Evolutionary conservation across 1,284 basidiomycete genomes (phyloP).

Genomic region (Meripilus lineatus): DNA sequence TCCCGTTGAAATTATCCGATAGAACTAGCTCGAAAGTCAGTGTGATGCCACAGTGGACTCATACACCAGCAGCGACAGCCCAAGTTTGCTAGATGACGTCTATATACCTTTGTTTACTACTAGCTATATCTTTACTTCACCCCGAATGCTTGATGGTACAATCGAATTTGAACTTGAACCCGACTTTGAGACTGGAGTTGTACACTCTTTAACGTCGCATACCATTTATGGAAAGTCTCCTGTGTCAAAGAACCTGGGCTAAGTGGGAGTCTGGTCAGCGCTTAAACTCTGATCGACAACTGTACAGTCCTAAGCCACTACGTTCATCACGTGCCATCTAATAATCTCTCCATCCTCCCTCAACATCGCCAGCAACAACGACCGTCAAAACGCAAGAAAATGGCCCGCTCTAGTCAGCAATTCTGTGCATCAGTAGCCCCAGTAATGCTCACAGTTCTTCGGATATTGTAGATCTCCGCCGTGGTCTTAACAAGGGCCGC

Average conservation of each 20-base stretch:
- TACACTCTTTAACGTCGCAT: too few relatives aligned
- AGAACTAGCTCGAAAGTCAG: conserved; percentile 38
- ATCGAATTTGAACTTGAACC: too few relatives aligned
- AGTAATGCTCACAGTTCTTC: background rate
- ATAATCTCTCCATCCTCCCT: conserved; percentile 5
- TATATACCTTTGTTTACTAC: background rate
- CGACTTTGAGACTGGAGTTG: too few relatives aligned
- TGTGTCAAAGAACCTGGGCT: too few relatives aligned
- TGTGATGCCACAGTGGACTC: conserved; percentile 12
- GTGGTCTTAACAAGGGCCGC: conserved; percentile 91
- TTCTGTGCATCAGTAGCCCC: conserved; percentile 1
- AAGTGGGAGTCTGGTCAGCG: too few relatives aligned
- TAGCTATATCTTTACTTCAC: background rate
- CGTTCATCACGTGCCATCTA: conserved; percentile 20
- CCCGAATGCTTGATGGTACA: background rate
- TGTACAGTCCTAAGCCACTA: conserved; percentile 42
- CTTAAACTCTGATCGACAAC: too few relatives aligned
- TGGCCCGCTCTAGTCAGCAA: conserved; percentile 66
- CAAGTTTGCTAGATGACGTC: conserved; percentile 7
- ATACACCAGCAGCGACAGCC: background rate
- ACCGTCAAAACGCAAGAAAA: conserved; percentile 60
- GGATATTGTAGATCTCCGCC: conserved; percentile 69
- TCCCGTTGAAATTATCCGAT: conserved; percentile 7
- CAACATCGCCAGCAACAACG: conserved; percentile 15
- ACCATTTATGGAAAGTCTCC: too few relatives aligned